Conservation (phyloP, 2,329 filamentous ascomycete species). For the Diplodia sapinea region DNA sequence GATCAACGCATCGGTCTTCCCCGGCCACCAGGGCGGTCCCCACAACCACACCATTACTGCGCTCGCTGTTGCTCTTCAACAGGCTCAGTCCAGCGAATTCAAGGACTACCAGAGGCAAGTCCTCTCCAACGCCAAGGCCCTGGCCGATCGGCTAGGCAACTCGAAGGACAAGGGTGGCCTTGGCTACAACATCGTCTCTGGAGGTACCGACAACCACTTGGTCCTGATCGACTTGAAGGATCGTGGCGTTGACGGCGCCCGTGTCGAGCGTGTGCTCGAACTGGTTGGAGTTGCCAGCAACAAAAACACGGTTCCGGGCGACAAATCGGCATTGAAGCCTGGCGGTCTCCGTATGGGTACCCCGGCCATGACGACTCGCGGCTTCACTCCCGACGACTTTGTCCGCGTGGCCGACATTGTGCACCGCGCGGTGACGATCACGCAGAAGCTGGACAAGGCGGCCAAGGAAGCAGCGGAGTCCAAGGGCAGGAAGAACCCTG, state of each 20-base stretch:
- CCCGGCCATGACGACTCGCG: conserved; percentile 95
- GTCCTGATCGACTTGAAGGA: conserved; percentile 93
- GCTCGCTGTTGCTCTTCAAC: conserved; percentile 90
- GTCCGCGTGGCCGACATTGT: conserved; percentile 63
- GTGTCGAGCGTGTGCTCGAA: conserved; percentile 94
- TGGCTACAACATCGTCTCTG: conserved; percentile 92
- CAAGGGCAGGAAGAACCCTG: conserved; percentile 47
- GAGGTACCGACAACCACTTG: conserved; percentile 97
- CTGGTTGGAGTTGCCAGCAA: conserved; percentile 99
- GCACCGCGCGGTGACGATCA: conserved; percentile 50
- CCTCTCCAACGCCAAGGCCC: conserved; percentile 87
- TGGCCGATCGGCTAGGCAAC: conserved; percentile 73
- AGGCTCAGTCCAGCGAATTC: conserved; percentile 90
- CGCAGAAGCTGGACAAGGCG: conserved; percentile 49
- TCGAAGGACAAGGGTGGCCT: conserved; percentile 73
- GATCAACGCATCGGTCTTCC: conserved; percentile 99
- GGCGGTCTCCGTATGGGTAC: conserved; percentile 95
- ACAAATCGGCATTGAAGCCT: conserved; percentile 95
- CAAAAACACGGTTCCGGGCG: conserved; percentile 98
- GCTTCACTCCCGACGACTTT: conserved; percentile 92
- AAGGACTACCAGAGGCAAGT: conserved; percentile 93
- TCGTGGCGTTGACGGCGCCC: conserved; percentile 85
- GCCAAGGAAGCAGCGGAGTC: conserved; percentile 48
- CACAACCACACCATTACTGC: conserved; percentile 99
- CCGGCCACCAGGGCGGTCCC: conserved; percentile 95